Percentiles rank a stretch among this genome's conserved stretches.
These are phyloP conservation scores for Apocynum venetum DNA, from an alignment of 257 asterid species.

Conservation along the genomic window DNA sequence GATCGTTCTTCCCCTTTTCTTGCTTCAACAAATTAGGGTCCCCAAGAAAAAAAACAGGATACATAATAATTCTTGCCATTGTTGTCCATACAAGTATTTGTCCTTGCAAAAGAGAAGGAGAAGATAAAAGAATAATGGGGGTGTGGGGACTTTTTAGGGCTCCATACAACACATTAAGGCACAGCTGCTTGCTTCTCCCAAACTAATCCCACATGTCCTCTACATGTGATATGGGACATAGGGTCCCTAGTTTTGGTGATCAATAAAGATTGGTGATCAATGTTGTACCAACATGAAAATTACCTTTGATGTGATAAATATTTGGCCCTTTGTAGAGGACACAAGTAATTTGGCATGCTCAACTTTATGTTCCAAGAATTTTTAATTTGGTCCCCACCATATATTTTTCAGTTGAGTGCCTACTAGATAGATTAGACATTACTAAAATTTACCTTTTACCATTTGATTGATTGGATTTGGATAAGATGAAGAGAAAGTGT, in stretches of 20 bases:
- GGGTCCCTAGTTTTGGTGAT: slow-evolving; percentile 19
- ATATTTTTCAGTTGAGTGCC: slow-evolving; percentile 16
- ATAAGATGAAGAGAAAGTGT: not conserved
- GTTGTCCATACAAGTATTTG: slow-evolving; percentile 33
- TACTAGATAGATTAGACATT: not conserved
- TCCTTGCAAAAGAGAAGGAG: slow-evolving; percentile 21
- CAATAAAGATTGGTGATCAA: slow-evolving; percentile 17
- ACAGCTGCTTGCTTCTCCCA: slow-evolving; percentile 33
- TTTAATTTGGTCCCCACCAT: slow-evolving; percentile 3
- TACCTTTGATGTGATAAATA: slow-evolving; percentile 25
- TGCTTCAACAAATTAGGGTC: slow-evolving; percentile 29
- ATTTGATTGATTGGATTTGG: slow-evolving; percentile 5
- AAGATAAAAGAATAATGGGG: slow-evolving; percentile 6
- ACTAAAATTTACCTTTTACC: not conserved
- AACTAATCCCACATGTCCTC: slow-evolving; percentile 36
- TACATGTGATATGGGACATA: slow-evolving; percentile 39
- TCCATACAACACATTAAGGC: slow-evolving; percentile 14
- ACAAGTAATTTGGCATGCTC: slow-evolving; percentile 18
- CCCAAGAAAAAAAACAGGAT: slow-evolving; percentile 7
- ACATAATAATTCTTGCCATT: slow-evolving; percentile 25
- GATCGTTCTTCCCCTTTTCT: slow-evolving; percentile 25
- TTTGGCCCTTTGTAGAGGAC: slow-evolving; percentile 15
- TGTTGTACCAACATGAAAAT: slow-evolving; percentile 22
- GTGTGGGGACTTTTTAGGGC: slow-evolving; percentile 25
- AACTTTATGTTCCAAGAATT: slow-evolving; percentile 14